These are phyloP conservation scores for Zymoseptoria pseudotritici DNA, from an alignment of 2,329 filamentous ascomycete species.

Conservation along the genomic window DNA sequence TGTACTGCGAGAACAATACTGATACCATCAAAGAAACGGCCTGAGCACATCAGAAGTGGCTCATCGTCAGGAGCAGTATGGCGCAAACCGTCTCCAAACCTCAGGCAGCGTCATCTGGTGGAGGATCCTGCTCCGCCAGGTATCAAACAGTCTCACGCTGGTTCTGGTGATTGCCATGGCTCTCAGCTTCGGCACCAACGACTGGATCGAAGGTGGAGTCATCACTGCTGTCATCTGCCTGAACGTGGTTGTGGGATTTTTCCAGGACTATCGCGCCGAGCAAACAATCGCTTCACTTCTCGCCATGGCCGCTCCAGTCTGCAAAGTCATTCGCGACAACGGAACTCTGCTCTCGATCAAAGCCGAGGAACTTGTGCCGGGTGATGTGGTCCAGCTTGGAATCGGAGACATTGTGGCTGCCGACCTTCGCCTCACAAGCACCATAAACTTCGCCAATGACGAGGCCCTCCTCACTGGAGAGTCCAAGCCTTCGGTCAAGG, in stretches of 20 bases:
- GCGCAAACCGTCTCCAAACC: slow-evolving; percentile 24
- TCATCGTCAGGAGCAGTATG: slow-evolving; percentile 21
- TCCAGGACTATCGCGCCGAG: slow-evolving; percentile 53
- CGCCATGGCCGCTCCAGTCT: slow-evolving; percentile 49
- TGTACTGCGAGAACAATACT: not conserved
- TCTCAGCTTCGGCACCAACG: slow-evolving; percentile 51
- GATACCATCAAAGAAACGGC: slow-evolving; percentile 13
- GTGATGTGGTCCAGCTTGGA: slow-evolving; percentile 57
- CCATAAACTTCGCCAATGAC: slow-evolving; percentile 69
- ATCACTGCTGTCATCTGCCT: slow-evolving; percentile 51
- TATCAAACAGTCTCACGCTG: slow-evolving; percentile 33
- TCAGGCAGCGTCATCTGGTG: slow-evolving; percentile 25
- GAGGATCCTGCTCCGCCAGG: slow-evolving; percentile 30
- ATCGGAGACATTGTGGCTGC: slow-evolving; percentile 64
- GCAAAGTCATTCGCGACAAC: slow-evolving; percentile 47
- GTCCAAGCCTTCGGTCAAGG: slow-evolving; percentile 44
- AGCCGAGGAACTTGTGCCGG: slow-evolving; percentile 55
- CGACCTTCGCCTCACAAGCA: slow-evolving; percentile 53
- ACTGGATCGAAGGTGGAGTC: slow-evolving; percentile 55
- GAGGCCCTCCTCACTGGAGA: slow-evolving; percentile 66
- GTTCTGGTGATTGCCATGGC: slow-evolving; percentile 51
- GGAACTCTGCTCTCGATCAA: slow-evolving; percentile 47
- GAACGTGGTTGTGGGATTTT: slow-evolving; percentile 54
- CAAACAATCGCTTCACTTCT: slow-evolving; percentile 51
- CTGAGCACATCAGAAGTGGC: slow-evolving; percentile 17